phyloP scores from a whole-genome alignment of 192 early-diverging fungal species.

The Coemansia sp. region DNA sequence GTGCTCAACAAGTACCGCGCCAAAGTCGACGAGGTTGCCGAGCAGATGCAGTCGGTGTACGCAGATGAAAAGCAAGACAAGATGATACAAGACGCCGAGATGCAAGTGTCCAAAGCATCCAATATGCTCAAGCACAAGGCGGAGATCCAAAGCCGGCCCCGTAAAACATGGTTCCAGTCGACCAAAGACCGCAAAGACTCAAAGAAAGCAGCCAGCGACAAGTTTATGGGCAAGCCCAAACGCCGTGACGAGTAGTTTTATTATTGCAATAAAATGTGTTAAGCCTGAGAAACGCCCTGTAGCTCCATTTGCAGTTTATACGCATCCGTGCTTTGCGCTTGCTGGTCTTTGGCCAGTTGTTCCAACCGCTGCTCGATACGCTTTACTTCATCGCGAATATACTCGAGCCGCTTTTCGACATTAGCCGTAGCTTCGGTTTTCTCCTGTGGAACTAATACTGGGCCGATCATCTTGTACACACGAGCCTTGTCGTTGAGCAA shows the following conservation, averaged over 20 bases:
- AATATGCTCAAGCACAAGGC: constrained; percentile 81
- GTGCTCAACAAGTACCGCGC: constrained; percentile 75
- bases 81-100: constrained; percentile 79
- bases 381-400: constrained; percentile 83
- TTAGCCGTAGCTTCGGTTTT: constrained; percentile 79
- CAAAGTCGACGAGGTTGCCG: constrained; percentile 67
- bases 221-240: constrained; percentile 1
- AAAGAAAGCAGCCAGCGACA: constrained; percentile 36
- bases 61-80: constrained; percentile 79
- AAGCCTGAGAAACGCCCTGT: constrained; percentile 29
- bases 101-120: constrained; percentile 81
- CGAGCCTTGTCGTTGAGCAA: constrained; percentile 74
- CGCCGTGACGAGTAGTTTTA: neutral
- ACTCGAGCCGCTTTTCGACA: constrained; percentile 93
- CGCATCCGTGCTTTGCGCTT: constrained; percentile 79
- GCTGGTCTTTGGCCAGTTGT: constrained; percentile 78
- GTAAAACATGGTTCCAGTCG: constrained; percentile 93
- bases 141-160: constrained; percentile 88
- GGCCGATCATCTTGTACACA: constrained; percentile 95
- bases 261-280: neutral
- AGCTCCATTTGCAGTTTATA: constrained; percentile 55
- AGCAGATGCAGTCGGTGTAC: constrained; percentile 66
- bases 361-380: constrained; percentile 80
- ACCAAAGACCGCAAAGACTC: constrained; percentile 69
- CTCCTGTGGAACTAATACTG: constrained; percentile 94